Evolutionary conservation across 139 green algal species (phyloP).

Genomic region (Marvania coccoides): DNA sequence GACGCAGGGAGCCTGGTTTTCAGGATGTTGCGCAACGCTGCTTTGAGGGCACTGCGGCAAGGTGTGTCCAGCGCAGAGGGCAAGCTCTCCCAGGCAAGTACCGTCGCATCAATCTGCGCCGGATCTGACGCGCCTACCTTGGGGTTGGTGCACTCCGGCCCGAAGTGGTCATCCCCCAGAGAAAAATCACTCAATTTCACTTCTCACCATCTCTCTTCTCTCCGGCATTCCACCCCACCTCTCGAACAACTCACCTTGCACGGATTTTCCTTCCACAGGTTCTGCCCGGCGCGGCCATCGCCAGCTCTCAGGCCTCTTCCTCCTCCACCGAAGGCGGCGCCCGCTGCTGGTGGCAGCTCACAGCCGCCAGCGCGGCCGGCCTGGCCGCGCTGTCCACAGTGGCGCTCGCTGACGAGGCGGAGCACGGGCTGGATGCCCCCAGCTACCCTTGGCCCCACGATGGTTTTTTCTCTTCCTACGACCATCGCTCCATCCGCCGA

Average conservation of each 20-base stretch:
- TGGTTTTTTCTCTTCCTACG: conserved; percentile 85
- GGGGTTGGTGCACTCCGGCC: neutral
- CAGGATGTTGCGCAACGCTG: neutral
- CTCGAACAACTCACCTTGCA: neutral
- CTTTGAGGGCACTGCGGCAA: neutral
- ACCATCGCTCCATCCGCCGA: conserved; percentile 87
- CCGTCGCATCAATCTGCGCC: neutral
- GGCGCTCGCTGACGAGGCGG: conserved; percentile 69
- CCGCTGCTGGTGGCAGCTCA: neutral
- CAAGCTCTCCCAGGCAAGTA: neutral
- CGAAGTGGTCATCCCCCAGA: neutral
- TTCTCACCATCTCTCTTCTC: neutral
- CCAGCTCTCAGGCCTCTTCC: neutral
- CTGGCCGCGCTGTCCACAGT: conserved; percentile 22
- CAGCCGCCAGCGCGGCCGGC: conserved; percentile 6
- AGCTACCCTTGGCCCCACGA: conserved; percentile 87
- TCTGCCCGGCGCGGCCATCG: neutral
- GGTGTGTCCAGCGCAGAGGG: neutral
- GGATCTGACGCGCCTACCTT: neutral
- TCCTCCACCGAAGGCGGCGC: neutral
- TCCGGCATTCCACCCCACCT: neutral
- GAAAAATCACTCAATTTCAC: neutral
- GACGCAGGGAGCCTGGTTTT: too few relatives aligned
- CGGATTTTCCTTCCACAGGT: neutral
- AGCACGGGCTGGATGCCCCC: conserved; percentile 84